A percentile compares a stretch with the other conserved stretches of the same genome.
These are phyloP conservation scores for Rachicladosporium sp. DNA, from an alignment of 2,329 filamentous ascomycete genomes.

Conservation along the genomic window DNA sequence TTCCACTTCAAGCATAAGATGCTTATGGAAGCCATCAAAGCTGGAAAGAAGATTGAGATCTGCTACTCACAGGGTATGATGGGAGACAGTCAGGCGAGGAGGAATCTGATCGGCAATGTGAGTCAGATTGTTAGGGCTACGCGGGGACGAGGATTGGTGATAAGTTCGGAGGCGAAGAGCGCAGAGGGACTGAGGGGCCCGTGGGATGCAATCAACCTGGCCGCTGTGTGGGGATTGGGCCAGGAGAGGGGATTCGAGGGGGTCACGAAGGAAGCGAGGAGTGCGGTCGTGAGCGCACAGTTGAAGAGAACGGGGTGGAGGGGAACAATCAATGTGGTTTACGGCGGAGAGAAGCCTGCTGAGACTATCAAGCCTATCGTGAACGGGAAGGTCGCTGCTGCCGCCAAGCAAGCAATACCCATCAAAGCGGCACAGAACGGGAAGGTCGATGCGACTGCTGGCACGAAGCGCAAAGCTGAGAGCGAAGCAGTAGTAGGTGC, in stretches of 20 bases:
- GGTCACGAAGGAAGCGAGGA: slow-evolving; percentile 58
- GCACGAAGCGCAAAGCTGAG: too few species aligned
- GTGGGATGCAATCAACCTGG: slow-evolving; percentile 78
- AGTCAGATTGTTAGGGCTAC: slow-evolving; percentile 69
- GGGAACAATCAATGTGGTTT: slow-evolving; percentile 73
- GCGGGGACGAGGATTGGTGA: slow-evolving; percentile 67
- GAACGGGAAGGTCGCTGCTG: slow-evolving; percentile 9
- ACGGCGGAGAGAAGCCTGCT: slow-evolving; percentile 46
- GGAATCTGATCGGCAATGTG: slow-evolving; percentile 75
- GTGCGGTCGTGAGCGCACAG: slow-evolving; percentile 71
- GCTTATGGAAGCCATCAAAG: slow-evolving; percentile 66
- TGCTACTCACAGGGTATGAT: slow-evolving; percentile 64
- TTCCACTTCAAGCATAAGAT: slow-evolving; percentile 83
- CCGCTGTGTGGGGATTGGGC: slow-evolving; percentile 75
- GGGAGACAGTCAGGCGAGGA: slow-evolving; percentile 51
- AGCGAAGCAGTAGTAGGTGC: too few species aligned
- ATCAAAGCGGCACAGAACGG: too few species aligned
- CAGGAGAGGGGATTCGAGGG: slow-evolving; percentile 70
- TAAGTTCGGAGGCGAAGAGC: slow-evolving; percentile 65
- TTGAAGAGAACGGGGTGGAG: slow-evolving; percentile 74
- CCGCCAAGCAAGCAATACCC: slow-evolving; percentile 1
- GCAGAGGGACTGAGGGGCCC: slow-evolving; percentile 63
- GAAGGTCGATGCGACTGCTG: too few species aligned
- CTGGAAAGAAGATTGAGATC: slow-evolving; percentile 78
- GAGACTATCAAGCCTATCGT: slow-evolving; percentile 20